Evolutionary conservation across 1,284 basidiomycete genomes (phyloP).

Genomic region (Phlebopus sp.): DNA sequence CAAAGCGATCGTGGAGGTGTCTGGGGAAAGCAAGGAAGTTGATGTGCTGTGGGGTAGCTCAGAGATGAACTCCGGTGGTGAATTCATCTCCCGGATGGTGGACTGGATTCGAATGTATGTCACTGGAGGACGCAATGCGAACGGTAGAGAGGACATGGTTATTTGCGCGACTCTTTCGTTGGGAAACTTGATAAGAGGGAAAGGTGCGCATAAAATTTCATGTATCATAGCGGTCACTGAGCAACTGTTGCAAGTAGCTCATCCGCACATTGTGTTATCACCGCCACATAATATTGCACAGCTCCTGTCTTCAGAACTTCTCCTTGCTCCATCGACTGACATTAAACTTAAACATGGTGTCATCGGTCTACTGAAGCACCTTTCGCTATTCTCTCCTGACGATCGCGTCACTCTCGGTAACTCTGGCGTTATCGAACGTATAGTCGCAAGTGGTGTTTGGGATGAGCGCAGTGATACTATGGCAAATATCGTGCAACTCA

Average conservation of each 20-base stretch:
- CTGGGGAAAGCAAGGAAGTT: constrained; percentile 78
- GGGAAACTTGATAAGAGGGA: constrained; percentile 71
- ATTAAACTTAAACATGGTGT: constrained; percentile 84
- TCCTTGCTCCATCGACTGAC: constrained; percentile 53
- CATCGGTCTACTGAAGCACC: constrained; percentile 79
- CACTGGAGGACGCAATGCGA: constrained; percentile 23
- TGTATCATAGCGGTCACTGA: constrained; percentile 4
- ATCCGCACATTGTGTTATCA: constrained; percentile 59
- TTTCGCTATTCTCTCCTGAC: constrained; percentile 71
- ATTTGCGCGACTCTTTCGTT: constrained; percentile 81
- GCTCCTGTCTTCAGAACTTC: constrained; percentile 48
- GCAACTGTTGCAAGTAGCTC: constrained; percentile 48
- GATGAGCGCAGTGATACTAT: constrained; percentile 67
- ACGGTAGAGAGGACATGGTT: constrained; percentile 68
- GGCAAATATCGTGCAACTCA: constrained; percentile 83
- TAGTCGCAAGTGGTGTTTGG: constrained; percentile 72
- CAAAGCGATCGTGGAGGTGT: constrained; percentile 80
- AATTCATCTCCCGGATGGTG: constrained; percentile 73
- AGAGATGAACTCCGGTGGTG: constrained; percentile 60
- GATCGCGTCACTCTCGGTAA: constrained; percentile 65
- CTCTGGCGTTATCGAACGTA: constrained; percentile 58
- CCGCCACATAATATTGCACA: constrained; percentile 52
- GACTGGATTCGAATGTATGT: constrained; percentile 69
- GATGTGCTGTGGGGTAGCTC: constrained; percentile 70
- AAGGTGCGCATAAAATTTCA: constrained; percentile 48